Conservation (phyloP, 2,329 filamentous ascomycete genomes). For the Aspergillus brasiliensis region DNA sequence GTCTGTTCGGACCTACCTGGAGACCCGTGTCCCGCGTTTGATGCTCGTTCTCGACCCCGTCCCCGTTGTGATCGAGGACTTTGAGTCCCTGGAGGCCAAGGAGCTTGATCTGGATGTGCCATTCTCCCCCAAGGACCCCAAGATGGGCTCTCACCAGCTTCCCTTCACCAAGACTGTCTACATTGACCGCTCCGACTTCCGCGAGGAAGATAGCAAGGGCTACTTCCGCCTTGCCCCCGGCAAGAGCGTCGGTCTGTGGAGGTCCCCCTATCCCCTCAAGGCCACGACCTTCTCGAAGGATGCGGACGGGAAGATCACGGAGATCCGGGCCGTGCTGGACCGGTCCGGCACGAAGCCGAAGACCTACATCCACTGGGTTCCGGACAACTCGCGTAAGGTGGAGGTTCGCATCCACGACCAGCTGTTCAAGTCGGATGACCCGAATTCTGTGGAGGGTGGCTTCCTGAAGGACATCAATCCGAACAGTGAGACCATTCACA, state of each 20-base stretch:
- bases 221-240: slow-evolving; percentile 78
- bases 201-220: slow-evolving; percentile 63
- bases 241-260: slow-evolving; percentile 72
- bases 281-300: slow-evolving; percentile 71
- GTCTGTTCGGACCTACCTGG: slow-evolving; percentile 80
- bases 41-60: slow-evolving; percentile 89
- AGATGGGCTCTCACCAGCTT: slow-evolving; percentile 55
- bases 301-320: slow-evolving; percentile 63
- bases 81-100: slow-evolving; percentile 71
- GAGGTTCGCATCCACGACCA: slow-evolving; percentile 78
- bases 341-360: slow-evolving; percentile 70
- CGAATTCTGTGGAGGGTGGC: slow-evolving; percentile 73
- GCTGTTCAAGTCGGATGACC: slow-evolving; percentile 85
- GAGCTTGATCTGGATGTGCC: slow-evolving; percentile 67
- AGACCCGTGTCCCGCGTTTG: slow-evolving; percentile 81
- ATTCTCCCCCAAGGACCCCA: slow-evolving; percentile 76
- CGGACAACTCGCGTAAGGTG: slow-evolving; percentile 61
- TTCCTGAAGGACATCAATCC: slow-evolving; percentile 85
- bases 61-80: slow-evolving; percentile 77
- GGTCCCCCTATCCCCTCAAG: slow-evolving; percentile 69
- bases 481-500: slow-evolving; percentile 77
- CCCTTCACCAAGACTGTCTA: slow-evolving; percentile 77
- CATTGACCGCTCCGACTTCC: slow-evolving; percentile 80
- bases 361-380: slow-evolving; percentile 87
- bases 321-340: slow-evolving; percentile 69